Percentiles rank a stretch among this genome's conserved stretches.
Conservation (phyloP, 208 protist species). For the Acanthamoeba culbertsoni region DNA sequence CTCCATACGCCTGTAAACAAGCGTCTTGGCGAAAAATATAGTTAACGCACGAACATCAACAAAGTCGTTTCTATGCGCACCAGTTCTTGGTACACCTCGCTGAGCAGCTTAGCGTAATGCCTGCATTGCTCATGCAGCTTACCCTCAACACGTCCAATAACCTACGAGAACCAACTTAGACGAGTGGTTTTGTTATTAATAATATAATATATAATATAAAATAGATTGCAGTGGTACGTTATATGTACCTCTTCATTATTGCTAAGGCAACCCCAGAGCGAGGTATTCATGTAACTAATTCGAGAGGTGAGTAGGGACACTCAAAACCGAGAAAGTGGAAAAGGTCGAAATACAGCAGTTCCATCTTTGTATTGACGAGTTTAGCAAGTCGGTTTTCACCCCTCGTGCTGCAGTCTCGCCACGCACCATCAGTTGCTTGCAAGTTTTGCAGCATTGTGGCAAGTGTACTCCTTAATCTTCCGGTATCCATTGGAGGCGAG, state of each 20-base stretch:
- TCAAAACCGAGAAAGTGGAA: background rate
- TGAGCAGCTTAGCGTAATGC: background rate
- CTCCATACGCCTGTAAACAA: too few species aligned
- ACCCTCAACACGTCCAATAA: background rate
- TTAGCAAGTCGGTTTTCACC: background rate
- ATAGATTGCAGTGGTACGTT: background rate
- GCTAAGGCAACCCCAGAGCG: background rate
- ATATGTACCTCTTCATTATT: background rate
- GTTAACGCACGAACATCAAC: background rate
- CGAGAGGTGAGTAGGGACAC: background rate
- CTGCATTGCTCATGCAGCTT: background rate
- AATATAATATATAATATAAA: background rate
- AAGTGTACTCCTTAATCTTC: background rate
- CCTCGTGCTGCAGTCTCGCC: background rate
- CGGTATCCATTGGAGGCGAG: too few species aligned
- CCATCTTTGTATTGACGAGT: constrained; percentile 12
- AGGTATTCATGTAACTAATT: background rate
- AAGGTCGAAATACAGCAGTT: background rate
- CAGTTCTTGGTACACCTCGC: background rate
- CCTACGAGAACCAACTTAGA: background rate
- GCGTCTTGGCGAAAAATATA: background rate
- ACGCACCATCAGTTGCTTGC: background rate
- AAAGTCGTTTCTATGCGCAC: background rate
- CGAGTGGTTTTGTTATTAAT: too few species aligned
- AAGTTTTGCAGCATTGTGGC: background rate